Base-by-base conservation (phyloP, 108 stramenopile genomes). In the Cyclotella atomus region DNA sequence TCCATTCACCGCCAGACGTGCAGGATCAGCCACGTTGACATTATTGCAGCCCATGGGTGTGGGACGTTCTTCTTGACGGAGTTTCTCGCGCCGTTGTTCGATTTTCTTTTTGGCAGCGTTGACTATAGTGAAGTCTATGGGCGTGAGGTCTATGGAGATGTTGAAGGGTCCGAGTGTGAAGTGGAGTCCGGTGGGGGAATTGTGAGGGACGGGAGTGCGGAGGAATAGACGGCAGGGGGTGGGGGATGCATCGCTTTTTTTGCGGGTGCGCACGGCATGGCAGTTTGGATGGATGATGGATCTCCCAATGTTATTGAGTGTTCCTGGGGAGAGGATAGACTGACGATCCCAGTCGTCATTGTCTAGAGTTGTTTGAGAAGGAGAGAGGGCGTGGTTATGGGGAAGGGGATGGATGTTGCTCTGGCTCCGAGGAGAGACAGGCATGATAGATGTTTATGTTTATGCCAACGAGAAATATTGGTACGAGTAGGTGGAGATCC, bases 1-100 rank as follows among this genome's bases (percentile, higher is more conserved):
- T n/a, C 62, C 71, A 14, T 73, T 63, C 10, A 73, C 71, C 21
- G 49, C 71, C 52, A 32, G 24, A 10, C 29, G 24, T 47, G 64
- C 53, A 2, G 7, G 21, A 47, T 14, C 34, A 63, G 8, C 35
- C 10, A 20, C 56, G 12, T 32, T 63, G 25, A 28, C 52, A 44
- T 38, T 52, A 30, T 17, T 28, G 6, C 49, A 27, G 9, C 27
- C 44, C 64, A 28, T 32, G 27, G 64, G 28, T 25, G 25, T 47
- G 1, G n/a, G 5, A 8, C 49, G 24, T 44, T 30, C 24, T 19
- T 17, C 35, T 30, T 59, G 19, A 10, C 10, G 3, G 19, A 23
- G 52, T 23, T 23, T 45, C 29, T 32, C 12, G 0, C 44, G 59
- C 33, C 60, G 45, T 21, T 52, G 28, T 21, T 53, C 50, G 24